phyloP scores from a whole-genome alignment of 164 flowering plant species.

The Aristolochia fimbriata region DNA sequence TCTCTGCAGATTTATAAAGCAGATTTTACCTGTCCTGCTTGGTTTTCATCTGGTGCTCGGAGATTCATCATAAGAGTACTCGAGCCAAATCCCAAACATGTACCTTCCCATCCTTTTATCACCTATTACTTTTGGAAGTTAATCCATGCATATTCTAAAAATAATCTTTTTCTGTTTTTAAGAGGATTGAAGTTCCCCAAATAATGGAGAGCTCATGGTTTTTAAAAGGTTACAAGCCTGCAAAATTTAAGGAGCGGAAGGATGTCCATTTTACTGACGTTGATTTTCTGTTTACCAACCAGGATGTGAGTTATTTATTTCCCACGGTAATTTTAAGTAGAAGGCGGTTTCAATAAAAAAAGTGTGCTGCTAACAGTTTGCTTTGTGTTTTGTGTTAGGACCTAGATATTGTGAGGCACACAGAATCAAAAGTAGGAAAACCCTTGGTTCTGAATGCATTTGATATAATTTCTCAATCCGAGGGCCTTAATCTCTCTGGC shows the following conservation, averaged over 20 bases:
- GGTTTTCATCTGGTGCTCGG: slow-evolving; percentile 11
- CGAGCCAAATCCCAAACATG: slow-evolving; percentile 13
- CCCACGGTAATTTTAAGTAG: background rate
- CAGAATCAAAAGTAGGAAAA: slow-evolving; percentile 2
- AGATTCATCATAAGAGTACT: slow-evolving; percentile 8
- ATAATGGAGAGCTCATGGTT: slow-evolving; percentile 9
- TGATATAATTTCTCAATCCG: slow-evolving; percentile 9
- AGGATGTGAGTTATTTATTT: slow-evolving; percentile 4
- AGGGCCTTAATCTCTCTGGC: slow-evolving; percentile 12
- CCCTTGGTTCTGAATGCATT: slow-evolving; percentile 9
- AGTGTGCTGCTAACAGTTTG: background rate
- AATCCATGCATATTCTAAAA: too few species aligned
- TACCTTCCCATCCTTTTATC: background rate
- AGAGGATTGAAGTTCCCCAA: slow-evolving; percentile 6
- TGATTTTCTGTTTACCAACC: slow-evolving; percentile 2
- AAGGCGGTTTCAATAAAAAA: background rate
- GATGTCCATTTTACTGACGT: slow-evolving; percentile 1
- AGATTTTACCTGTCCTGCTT: slow-evolving; percentile 12
- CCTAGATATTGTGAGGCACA: background rate
- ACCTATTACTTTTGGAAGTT: too few species aligned
- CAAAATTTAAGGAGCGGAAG: slow-evolving; percentile 6
- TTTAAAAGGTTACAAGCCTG: slow-evolving; percentile 8
- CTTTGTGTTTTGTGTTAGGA: background rate
- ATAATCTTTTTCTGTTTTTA: background rate
- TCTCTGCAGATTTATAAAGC: slow-evolving; percentile 10